These are phyloP conservation scores for Rhododendron molle DNA, from an alignment of 148 eudicot genomes.

Conservation along the genomic window DNA sequence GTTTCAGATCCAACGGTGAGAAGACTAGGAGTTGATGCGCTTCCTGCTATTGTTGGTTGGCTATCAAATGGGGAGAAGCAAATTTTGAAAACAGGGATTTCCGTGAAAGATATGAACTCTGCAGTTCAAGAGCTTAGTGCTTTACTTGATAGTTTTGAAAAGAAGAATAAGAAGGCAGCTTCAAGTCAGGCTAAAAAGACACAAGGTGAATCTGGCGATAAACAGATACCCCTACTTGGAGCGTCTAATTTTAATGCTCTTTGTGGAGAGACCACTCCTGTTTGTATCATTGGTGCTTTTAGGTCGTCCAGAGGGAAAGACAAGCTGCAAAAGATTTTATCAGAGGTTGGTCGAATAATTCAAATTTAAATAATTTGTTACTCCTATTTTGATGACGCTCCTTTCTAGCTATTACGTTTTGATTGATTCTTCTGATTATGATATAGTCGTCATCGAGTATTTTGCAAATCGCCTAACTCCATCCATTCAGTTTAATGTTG, in stretches of 20 bases:
- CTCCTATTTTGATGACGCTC: neutral
- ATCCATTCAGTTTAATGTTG: neutral
- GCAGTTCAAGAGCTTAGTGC: slow-evolving; percentile 71
- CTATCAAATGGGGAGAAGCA: slow-evolving; percentile 75
- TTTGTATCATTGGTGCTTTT: slow-evolving; percentile 82
- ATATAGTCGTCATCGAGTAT: neutral
- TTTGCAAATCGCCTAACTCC: neutral
- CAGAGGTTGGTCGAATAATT: slow-evolving; percentile 40
- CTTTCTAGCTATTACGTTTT: neutral
- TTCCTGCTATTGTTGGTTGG: slow-evolving; percentile 96
- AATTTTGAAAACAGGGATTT: slow-evolving; percentile 60
- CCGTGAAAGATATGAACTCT: slow-evolving; percentile 74
- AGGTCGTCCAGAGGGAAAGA: slow-evolving; percentile 54
- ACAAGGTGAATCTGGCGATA: slow-evolving; percentile 39
- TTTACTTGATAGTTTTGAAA: slow-evolving; percentile 69
- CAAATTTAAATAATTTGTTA: neutral
- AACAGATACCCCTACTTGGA: slow-evolving; percentile 48
- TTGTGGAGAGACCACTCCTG: slow-evolving; percentile 70
- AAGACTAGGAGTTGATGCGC: slow-evolving; percentile 57
- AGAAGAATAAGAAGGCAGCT: slow-evolving; percentile 56
- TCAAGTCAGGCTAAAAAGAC: slow-evolving; percentile 38
- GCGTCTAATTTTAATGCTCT: slow-evolving; percentile 53
- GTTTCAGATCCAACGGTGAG: slow-evolving; percentile 54
- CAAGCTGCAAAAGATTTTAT: slow-evolving; percentile 50
- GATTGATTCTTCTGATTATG: neutral